These are phyloP conservation scores for Plantago lanceolata DNA, from an alignment of 305 asterid species.

Conservation along the genomic window DNA sequence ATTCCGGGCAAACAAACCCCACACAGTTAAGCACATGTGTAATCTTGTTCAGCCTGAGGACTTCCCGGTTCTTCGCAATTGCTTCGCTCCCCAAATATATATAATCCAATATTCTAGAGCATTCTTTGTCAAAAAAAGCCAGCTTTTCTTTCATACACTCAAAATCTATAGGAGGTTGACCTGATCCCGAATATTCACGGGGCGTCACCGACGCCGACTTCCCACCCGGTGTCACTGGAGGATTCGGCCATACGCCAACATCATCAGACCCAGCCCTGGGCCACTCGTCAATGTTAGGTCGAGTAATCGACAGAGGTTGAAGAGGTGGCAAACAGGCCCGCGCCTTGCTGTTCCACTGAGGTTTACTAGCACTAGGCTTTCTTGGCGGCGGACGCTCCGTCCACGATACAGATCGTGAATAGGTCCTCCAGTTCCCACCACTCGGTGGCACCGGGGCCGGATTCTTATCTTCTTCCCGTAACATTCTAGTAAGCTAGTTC, in stretches of 20 bases:
- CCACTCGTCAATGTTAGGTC: constrained; percentile 75
- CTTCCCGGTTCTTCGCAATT: constrained; percentile 69
- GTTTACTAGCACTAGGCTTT: constrained; percentile 50
- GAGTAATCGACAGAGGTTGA: constrained; percentile 73
- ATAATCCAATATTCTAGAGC: constrained; percentile 76
- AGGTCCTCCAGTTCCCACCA: constrained; percentile 51
- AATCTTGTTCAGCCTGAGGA: constrained; percentile 59
- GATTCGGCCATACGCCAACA: constrained; percentile 78
- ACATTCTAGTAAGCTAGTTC: constrained; percentile 38
- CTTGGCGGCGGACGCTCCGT: constrained; percentile 61
- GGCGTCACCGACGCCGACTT: constrained; percentile 47
- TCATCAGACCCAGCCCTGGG: constrained; percentile 92
- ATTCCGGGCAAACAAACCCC: constrained; percentile 76
- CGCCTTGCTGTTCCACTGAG: constrained; percentile 89
- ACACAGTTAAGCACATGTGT: constrained; percentile 96
- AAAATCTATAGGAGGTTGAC: constrained; percentile 45
- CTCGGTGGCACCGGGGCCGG: constrained; percentile 28
- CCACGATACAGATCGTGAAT: constrained; percentile 82
- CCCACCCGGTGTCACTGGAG: constrained; percentile 65
- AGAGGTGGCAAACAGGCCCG: constrained; percentile 93
- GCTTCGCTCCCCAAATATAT: constrained; percentile 80
- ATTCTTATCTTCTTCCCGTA: constrained; percentile 65
- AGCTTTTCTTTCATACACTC: constrained; percentile 66
- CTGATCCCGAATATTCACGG: constrained; percentile 39
- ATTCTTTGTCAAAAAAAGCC: constrained; percentile 81